Percentiles rank a stretch among this genome's conserved stretches.
Evolutionary conservation across 768 basidiomycete species (phyloP).

Genomic region (Leccinum ochraceum): DNA sequence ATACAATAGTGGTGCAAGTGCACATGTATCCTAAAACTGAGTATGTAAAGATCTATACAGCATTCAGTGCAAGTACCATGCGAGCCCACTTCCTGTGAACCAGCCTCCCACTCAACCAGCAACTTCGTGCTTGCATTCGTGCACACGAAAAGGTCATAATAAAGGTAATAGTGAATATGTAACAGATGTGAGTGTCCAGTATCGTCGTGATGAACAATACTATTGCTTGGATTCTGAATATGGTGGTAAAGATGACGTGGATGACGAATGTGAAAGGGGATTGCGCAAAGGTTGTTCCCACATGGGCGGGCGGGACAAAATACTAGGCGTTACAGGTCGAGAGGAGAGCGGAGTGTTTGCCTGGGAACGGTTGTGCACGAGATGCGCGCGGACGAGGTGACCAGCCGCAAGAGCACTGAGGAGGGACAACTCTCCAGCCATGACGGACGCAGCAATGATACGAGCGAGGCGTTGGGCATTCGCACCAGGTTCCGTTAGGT

Average conservation of each 20-base stretch:
- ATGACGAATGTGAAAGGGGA: conserved; percentile 35
- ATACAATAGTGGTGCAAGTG: not conserved
- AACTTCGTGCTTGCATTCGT: not conserved
- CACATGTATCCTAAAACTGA: not conserved
- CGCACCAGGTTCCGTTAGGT: conserved; percentile 81
- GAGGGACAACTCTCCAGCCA: conserved; percentile 95
- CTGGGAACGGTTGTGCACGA: conserved; percentile 88
- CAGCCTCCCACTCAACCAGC: not conserved
- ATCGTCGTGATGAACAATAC: not conserved
- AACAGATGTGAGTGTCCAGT: conserved; percentile 22
- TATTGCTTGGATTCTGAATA: conserved; percentile 36
- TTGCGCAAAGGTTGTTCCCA: conserved; percentile 29
- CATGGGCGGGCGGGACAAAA: conserved; percentile 16
- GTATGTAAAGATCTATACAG: conserved; percentile 11
- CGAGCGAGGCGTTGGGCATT: conserved; percentile 90
- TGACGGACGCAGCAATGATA: conserved; percentile 88
- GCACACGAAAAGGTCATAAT: conserved; percentile 5
- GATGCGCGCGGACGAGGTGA: conserved; percentile 90
- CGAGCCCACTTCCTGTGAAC: not conserved
- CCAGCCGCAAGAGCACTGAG: conserved; percentile 93
- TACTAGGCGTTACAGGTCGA: conserved; percentile 60
- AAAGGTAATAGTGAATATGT: conserved; percentile 24
- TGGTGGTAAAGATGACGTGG: conserved; percentile 45
- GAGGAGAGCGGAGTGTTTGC: conserved; percentile 74
- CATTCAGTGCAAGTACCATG: not conserved